Evolutionary conservation across 169 alveolate genomes (phyloP).

Genomic region (Babesia ovata): DNA sequence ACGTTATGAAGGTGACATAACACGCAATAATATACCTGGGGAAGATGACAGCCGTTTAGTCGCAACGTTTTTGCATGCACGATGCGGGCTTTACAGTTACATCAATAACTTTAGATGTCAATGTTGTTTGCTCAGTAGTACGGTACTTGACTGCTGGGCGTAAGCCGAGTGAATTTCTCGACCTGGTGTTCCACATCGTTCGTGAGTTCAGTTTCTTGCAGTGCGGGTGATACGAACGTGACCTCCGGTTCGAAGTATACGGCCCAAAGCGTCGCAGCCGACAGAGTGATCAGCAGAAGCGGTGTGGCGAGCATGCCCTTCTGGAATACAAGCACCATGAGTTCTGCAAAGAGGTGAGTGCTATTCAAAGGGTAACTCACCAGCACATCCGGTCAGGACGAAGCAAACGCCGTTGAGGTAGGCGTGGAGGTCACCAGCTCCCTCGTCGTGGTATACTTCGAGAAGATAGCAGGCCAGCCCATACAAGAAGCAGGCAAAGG

Average conservation of each 20-base stretch:
- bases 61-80: too few species aligned
- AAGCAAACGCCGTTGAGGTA: constrained; percentile 86
- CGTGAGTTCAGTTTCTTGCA: constrained; percentile 90
- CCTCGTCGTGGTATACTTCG: constrained; percentile 91
- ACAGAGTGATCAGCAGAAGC: constrained; percentile 79
- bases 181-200: constrained; percentile 92
- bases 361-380: constrained; percentile 39
- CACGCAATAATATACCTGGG: too few species aligned
- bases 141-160: constrained; percentile 73
- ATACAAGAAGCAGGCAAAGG: constrained; percentile 83
- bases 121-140: constrained; percentile 30
- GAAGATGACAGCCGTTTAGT: too few species aligned
- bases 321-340: constrained; percentile 54
- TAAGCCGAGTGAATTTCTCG: constrained; percentile 86
- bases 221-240: constrained; percentile 89
- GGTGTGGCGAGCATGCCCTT: constrained; percentile 60
- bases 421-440: constrained; percentile 91
- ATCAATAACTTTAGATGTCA: background rate
- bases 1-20: too few species aligned
- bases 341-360: constrained; percentile 24
- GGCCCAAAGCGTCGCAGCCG: constrained; percentile 89
- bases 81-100: background rate
- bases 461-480: constrained; percentile 88
- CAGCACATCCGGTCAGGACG: constrained; percentile 82
- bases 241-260: constrained; percentile 90